Conservation (phyloP, 306 rosid genomes). For the Prunus persica region DNA sequence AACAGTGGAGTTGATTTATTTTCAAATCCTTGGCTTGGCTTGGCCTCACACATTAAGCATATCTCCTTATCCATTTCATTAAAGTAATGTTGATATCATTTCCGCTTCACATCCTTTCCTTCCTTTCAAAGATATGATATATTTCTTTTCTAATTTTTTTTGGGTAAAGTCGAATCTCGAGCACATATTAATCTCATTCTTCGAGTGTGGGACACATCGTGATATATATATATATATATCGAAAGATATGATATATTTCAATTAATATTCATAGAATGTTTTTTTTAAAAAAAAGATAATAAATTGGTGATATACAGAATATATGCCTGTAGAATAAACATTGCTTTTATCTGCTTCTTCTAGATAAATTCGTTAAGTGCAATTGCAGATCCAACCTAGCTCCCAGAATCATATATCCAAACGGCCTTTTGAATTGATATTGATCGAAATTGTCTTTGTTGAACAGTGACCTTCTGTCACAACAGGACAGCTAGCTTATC, state of each 20-base stretch:
- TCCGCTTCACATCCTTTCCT: not conserved
- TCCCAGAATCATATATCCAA: not conserved
- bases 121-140: not conserved
- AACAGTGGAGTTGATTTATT: slow-evolving; percentile 2
- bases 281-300: too few relatives aligned
- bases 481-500: slow-evolving; percentile 18
- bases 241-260: too few relatives aligned
- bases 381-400: not conserved
- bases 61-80: not conserved
- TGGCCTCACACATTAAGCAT: not conserved
- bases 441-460: slow-evolving; percentile 1
- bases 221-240: not conserved
- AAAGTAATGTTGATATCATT: not conserved
- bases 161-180: too few relatives aligned
- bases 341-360: not conserved
- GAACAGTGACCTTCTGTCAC: slow-evolving; percentile 8
- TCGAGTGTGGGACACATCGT: too few relatives aligned
- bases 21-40: not conserved
- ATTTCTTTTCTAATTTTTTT: too few relatives aligned
- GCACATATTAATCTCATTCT: too few relatives aligned
- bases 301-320: too few relatives aligned
- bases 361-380: not conserved
- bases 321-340: too few relatives aligned
- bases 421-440: not conserved
- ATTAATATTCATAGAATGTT: too few relatives aligned